Conservation (phyloP, 805 yeast species). For the Wickerhamiella musiphila region DNA sequence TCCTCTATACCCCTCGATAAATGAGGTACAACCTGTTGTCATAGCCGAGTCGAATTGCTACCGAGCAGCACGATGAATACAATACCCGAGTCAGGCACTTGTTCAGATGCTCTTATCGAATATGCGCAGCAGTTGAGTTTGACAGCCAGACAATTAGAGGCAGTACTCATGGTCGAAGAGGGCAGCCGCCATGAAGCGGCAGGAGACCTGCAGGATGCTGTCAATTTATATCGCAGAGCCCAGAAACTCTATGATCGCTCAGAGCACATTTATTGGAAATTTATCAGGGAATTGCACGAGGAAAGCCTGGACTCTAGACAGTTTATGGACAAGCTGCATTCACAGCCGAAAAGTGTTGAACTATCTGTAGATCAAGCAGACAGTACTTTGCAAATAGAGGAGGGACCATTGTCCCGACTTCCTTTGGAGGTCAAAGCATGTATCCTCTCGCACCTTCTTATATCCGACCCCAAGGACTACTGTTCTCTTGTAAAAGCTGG, state of each 20-base stretch:
- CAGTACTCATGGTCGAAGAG: neutral
- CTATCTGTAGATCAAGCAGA: neutral
- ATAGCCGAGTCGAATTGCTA: no score
- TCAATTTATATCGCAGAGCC: neutral
- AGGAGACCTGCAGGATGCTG: neutral
- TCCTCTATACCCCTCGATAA: no score
- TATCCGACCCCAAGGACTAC: neutral
- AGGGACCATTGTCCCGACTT: neutral
- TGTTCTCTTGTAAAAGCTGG: conserved; percentile 2
- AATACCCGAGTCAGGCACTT: no score
- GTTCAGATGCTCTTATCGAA: no score
- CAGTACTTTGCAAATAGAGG: neutral
- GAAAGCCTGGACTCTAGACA: neutral
- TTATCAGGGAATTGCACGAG: no score
- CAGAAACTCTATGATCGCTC: neutral
- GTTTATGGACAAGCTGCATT: neutral
- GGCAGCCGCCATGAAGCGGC: neutral
- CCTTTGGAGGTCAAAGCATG: neutral
- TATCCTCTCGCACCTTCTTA: neutral
- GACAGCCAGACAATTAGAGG: neutral
- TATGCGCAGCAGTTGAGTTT: neutral
- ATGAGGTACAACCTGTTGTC: no score
- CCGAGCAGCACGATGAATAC: no score
- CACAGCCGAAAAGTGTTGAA: neutral
- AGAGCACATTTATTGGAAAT: neutral